A percentile compares a stretch with the other conserved stretches of the same genome.
Evolutionary conservation across 352 stramenopile genomes (phyloP).

Genomic region (Thalassiosira tumida): DNA sequence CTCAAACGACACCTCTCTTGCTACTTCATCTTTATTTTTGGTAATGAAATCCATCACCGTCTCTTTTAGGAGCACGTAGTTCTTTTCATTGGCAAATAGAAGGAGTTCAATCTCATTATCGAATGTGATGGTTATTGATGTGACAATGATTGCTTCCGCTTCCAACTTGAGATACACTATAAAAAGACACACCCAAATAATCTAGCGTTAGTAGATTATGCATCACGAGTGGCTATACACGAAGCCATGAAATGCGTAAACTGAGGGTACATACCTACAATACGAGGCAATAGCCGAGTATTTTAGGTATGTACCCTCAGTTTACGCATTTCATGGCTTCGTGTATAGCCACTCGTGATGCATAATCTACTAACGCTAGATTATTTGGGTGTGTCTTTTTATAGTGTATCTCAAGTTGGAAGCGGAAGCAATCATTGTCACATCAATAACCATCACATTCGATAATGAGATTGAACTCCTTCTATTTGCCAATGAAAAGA

Average conservation of each 20-base stretch:
- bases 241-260: too few relatives aligned
- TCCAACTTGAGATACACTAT: constrained; percentile 49
- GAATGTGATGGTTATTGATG: not conserved
- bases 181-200: too few relatives aligned
- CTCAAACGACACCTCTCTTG: not conserved
- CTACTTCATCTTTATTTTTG: constrained; percentile 12
- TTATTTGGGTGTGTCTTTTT: too few relatives aligned
- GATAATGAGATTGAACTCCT: constrained; percentile 35
- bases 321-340: too few relatives aligned
- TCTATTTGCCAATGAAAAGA: constrained; percentile 17
- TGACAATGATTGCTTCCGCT: constrained; percentile 27
- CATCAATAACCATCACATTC: not conserved
- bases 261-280: too few relatives aligned
- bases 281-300: too few relatives aligned
- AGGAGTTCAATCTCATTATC: constrained; percentile 35
- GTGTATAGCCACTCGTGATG: too few relatives aligned
- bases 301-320: too few relatives aligned
- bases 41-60: constrained; percentile 33
- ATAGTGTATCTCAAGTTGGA: constrained; percentile 49
- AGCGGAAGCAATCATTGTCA: constrained; percentile 27
- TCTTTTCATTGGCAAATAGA: constrained; percentile 17
- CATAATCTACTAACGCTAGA: too few relatives aligned
- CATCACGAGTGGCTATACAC: too few relatives aligned
- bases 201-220: too few relatives aligned
- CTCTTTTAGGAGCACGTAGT: constrained; percentile 21